A percentile compares a stretch with the other conserved stretches of the same genome.
Conservation (phyloP, 805 yeast species). For the Nakazawaea molendinolei region DNA sequence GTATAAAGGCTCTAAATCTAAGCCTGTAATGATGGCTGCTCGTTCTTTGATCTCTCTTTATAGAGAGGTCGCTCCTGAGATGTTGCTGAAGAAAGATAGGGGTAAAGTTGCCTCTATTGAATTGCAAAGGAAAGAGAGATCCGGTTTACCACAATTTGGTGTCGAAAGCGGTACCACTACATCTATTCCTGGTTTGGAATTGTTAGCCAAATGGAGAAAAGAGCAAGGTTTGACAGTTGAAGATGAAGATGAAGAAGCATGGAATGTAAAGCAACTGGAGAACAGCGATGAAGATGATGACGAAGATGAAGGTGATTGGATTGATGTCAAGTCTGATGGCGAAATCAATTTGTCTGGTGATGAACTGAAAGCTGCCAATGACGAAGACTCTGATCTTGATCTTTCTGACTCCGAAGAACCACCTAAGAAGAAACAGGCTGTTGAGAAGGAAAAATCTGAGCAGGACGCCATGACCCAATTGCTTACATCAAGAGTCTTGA, state of each 20-base stretch:
- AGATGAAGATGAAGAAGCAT: slow-evolving; percentile 52
- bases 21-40: slow-evolving; percentile 93
- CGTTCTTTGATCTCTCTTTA: slow-evolving; percentile 77
- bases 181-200: slow-evolving; percentile 88
- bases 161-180: slow-evolving; percentile 54
- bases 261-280: slow-evolving; percentile 55
- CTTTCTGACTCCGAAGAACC: slow-evolving; percentile 34
- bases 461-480: slow-evolving; percentile 47
- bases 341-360: slow-evolving; percentile 52
- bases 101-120: slow-evolving; percentile 90
- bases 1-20: slow-evolving; percentile 89
- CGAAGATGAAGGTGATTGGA: slow-evolving; percentile 90
- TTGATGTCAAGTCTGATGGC: slow-evolving; percentile 74
- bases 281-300: slow-evolving; percentile 42
- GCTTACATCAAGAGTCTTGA: slow-evolving; percentile 71
- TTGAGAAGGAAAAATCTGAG: slow-evolving; percentile 25
- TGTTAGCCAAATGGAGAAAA: slow-evolving; percentile 79
- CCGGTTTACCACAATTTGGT: slow-evolving; percentile 61
- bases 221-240: slow-evolving; percentile 51
- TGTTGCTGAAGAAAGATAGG: slow-evolving; percentile 84
- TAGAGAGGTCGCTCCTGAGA: slow-evolving; percentile 94
- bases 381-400: slow-evolving; percentile 44
- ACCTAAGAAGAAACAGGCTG: slow-evolving; percentile 14
- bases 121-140: slow-evolving; percentile 53
- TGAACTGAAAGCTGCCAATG: slow-evolving; percentile 26